Percentiles rank a stretch among this genome's conserved stretches.
phyloP scores from a whole-genome alignment of 2,329 filamentous ascomycete genomes.

The Meredithiella fracta region DNA sequence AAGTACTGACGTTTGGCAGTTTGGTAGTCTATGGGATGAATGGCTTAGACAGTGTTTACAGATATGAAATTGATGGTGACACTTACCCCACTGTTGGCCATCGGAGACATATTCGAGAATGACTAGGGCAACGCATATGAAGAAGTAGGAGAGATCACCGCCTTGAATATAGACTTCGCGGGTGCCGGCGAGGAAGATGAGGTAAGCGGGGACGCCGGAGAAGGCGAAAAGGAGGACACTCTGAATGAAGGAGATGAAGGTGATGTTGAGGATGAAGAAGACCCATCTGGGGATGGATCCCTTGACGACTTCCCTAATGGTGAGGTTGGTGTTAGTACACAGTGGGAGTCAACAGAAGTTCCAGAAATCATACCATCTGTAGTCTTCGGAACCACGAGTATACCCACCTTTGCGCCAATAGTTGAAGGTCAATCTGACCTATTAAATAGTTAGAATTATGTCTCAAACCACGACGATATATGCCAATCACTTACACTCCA shows the following conservation, averaged over 20 bases:
- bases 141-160: constrained; percentile 33
- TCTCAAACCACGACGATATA: background rate
- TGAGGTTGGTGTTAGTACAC: background rate
- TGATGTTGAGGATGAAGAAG: constrained; percentile 73
- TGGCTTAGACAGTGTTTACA: constrained; percentile 11
- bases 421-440: constrained; percentile 79
- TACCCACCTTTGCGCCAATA: constrained; percentile 96
- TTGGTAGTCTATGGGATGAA: constrained; percentile 48
- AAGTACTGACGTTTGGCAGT: constrained; percentile 62
- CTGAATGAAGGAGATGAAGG: constrained; percentile 79
- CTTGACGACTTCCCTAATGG: constrained; percentile 50
- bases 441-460: constrained; percentile 6
- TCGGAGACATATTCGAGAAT: constrained; percentile 67
- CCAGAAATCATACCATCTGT: constrained; percentile 48
- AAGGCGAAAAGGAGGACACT: constrained; percentile 66
- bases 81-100: constrained; percentile 71
- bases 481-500: constrained; percentile 53
- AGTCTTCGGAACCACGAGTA: constrained; percentile 76
- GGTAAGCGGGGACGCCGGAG: constrained; percentile 61
- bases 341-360: constrained; percentile 15
- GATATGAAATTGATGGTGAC: constrained; percentile 17
- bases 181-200: constrained; percentile 57
- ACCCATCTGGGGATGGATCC: constrained; percentile 42
- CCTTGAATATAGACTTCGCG: constrained; percentile 34
- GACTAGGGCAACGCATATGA: constrained; percentile 33